These are phyloP conservation scores for Chloris gayana DNA, from an alignment of 176 grass and related monocot species.

Conservation along the genomic window DNA sequence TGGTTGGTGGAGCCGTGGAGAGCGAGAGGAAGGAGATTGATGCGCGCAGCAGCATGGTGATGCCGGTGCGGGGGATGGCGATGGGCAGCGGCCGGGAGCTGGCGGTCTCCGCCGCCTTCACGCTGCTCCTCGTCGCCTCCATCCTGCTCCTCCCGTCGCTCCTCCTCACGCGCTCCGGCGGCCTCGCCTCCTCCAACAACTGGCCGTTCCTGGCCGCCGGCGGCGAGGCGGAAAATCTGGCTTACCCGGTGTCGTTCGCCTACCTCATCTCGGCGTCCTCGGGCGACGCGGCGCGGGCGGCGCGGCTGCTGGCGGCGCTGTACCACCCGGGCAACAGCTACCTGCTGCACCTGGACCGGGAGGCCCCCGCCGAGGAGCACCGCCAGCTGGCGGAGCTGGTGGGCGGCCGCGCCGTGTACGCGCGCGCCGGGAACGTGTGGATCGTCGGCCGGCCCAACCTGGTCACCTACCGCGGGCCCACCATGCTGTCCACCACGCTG, in stretches of 20 bases:
- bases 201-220: slow-evolving; percentile 23
- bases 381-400: slow-evolving; percentile 59
- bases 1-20: not conserved
- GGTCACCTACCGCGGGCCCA: slow-evolving; percentile 91
- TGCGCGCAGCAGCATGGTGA: slow-evolving; percentile 27
- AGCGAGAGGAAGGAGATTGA: not conserved
- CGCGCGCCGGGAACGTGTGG: slow-evolving; percentile 77
- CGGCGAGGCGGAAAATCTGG: not conserved
- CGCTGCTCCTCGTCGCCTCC: slow-evolving; percentile 65
- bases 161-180: slow-evolving; percentile 40
- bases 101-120: slow-evolving; percentile 53
- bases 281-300: slow-evolving; percentile 62
- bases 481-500: slow-evolving; percentile 96
- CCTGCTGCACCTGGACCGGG: slow-evolving; percentile 85
- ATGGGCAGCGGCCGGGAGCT: slow-evolving; percentile 45
- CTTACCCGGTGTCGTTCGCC: slow-evolving; percentile 80
- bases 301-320: slow-evolving; percentile 69
- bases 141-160: slow-evolving; percentile 76
- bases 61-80: slow-evolving; percentile 37
- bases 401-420: slow-evolving; percentile 52
- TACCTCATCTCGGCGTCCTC: slow-evolving; percentile 89
- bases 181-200: not conserved
- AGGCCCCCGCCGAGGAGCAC: slow-evolving; percentile 70
- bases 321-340: slow-evolving; percentile 96
- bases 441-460: slow-evolving; percentile 74